Evolutionary conservation across 805 yeast species (phyloP), one percentile per base, ranked within the genome.

Genomic region (Candida dajiaensis): DNA sequence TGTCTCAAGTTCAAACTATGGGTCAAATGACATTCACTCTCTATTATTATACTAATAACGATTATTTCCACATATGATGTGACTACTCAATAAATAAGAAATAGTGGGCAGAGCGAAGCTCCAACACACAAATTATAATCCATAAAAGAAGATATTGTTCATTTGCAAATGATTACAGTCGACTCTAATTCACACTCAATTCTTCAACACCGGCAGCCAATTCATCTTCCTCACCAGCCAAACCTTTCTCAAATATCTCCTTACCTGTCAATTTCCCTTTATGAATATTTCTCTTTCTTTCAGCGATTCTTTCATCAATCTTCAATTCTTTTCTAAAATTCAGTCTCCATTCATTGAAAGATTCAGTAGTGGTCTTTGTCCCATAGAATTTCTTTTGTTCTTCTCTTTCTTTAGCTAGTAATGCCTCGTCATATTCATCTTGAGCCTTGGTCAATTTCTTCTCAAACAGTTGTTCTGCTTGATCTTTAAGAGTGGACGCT

Each of bases 311-410:
- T 42, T 76, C 75, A 55, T 85, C 92, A 51, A 79, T 68, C n/a
- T 81, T 79, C 77, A 82, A 67, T 57, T 87, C 97, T 47, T 71
- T 68, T 48, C 95, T 74, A 65, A 94, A 90, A 44, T 66, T 70
- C 3, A 48, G 46, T 59, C 96, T 73, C 99, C 99, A 92, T 40
- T 64, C 72, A 2, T 63, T 61, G 62, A 78, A 92, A n/a, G 83
- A 72, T 54, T 86, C 95, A 15, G 65, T 67, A 2, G 97, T 92
- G 6, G 92, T 97, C 45, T 85, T 78, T 1, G 98, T 94, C 31
- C 99, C 99, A 37, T 74, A 72, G 67, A 92, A 92, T 66, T 94
- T 94, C 63, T 83, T 83, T 63, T 89, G 95, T 62, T 89, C 97
- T 64, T 83, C 83, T 56, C 72, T 74, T 63, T 94, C 98, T 52